Percentiles rank a stretch among this genome's conserved stretches.
phyloP scores from a whole-genome alignment of 2,329 filamentous ascomycete species.

The Bipolaris zeicola region DNA sequence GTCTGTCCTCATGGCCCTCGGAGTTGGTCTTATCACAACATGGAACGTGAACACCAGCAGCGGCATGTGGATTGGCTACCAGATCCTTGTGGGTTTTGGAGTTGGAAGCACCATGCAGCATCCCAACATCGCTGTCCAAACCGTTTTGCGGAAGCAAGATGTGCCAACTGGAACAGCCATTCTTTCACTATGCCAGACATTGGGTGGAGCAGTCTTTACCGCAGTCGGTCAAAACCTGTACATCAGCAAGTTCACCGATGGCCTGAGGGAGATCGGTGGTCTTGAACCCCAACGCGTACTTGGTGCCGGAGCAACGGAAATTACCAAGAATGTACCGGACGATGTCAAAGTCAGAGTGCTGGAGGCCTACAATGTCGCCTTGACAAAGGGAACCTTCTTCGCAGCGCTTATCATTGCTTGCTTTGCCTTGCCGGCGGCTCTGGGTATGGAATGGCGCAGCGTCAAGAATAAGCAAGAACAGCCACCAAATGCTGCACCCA shows the following conservation, averaged over 20 bases:
- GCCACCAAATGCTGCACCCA: not conserved
- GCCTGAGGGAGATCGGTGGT: conserved; percentile 42
- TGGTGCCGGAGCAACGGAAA: conserved; percentile 60
- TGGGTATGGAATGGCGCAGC: conserved; percentile 67
- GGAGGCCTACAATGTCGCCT: conserved; percentile 36
- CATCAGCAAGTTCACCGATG: conserved; percentile 50
- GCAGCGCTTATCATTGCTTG: conserved; percentile 63
- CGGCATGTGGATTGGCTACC: conserved; percentile 42
- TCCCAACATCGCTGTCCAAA: conserved; percentile 52
- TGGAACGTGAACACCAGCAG: conserved; percentile 42
- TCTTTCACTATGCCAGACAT: conserved; percentile 53
- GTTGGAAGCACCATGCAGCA: conserved; percentile 55
- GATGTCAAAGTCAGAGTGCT: conserved; percentile 23
- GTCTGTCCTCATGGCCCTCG: conserved; percentile 49
- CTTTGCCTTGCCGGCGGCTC: conserved; percentile 59
- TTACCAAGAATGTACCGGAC: conserved; percentile 51
- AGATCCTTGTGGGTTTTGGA: conserved; percentile 42
- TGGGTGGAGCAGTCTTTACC: conserved; percentile 55
- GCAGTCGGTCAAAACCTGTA: conserved; percentile 56
- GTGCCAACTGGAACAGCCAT: conserved; percentile 53
- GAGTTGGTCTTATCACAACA: conserved; percentile 53
- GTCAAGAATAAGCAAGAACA: conserved; percentile 58
- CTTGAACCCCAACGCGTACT: conserved; percentile 50
- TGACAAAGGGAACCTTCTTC: conserved; percentile 57
- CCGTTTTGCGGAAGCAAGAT: conserved; percentile 48